Conservation (phyloP, 2,329 filamentous ascomycete genomes). For the Alternaria ventricosa region DNA sequence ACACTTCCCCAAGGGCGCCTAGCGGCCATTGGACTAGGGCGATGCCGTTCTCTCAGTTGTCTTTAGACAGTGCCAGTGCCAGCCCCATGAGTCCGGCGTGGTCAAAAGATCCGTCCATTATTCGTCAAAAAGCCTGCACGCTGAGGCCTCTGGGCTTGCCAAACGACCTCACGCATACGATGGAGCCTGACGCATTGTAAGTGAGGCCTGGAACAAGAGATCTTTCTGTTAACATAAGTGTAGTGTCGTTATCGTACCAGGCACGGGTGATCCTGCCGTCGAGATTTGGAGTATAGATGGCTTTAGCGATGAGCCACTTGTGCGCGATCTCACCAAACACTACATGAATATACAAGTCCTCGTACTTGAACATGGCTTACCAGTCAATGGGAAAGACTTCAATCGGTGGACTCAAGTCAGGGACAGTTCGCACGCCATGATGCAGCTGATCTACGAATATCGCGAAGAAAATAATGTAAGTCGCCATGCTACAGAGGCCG, state of each 20-base stretch:
- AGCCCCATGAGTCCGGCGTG: background rate
- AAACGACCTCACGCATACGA: background rate
- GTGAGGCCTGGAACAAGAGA: no score
- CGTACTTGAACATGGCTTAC: background rate
- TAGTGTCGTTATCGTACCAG: background rate
- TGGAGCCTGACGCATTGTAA: background rate
- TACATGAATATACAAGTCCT: background rate
- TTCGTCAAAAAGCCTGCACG: background rate
- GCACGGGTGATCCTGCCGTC: background rate
- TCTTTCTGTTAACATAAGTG: background rate
- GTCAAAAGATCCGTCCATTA: background rate
- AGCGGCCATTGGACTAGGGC: background rate
- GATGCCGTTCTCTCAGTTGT: background rate
- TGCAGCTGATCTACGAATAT: background rate
- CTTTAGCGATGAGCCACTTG: background rate
- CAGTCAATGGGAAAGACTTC: background rate
- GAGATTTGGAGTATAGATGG: background rate
- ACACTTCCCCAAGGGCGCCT: background rate
- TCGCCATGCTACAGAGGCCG: no score
- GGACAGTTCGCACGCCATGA: background rate
- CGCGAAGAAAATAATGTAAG: background rate
- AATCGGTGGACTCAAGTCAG: fast-evolving
- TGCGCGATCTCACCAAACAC: background rate
- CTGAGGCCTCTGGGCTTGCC: background rate
- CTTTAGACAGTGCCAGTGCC: no score